Base-by-base conservation (phyloP, 495 filamentous ascomycete species). In the Peziza echinospora region DNA sequence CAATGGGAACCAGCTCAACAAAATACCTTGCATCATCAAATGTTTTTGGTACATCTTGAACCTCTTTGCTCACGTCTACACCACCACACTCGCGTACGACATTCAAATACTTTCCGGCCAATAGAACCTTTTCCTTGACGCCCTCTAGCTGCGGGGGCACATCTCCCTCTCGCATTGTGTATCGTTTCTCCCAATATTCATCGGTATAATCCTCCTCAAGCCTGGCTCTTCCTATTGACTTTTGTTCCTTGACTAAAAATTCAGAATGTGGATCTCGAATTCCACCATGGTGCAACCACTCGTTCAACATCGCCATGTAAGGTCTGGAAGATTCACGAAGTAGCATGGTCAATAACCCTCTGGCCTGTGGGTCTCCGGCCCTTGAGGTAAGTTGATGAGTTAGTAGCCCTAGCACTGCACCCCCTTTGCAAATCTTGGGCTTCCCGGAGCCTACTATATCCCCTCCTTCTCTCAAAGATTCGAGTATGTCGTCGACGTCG, bases 131-230 rank as follows among this genome's bases (percentile, higher is more conserved):
- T 48, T 93, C 85, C 54, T 83, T 87, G 47, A 96, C 83, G 45
- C 68, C 77, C 54, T 91, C 84, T 5, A 97, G 71, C 59, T 97
- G 89, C 10, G 89, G 87, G 2, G 89, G 89, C 10, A 96, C 77
- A 47, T 89, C 84, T 40, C 82, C 71, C 39, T 92, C 81, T 37
- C 89, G 75, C 49, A 96, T 83, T 10, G 85, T 93, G 54, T 97
- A 97, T 47, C 89, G 71, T 61, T 93, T 84, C 57, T 96, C 89
- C 89, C 89, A 97, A 61, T 97, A 97, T 53, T 96, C 89, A 56
- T 97, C 89, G 0, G 86, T 96, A 54, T 94, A 97, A 62, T 97
- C 89, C 55, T 93, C 76, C 58, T 94, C 84, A 9, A 97, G 65
- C 54, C 80, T 72, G 55, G 94, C 91, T 17, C 89, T 73, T 46